Base-by-base conservation (phyloP, 129 eudicot genomes). In the Heracleum sosnowskyi region DNA sequence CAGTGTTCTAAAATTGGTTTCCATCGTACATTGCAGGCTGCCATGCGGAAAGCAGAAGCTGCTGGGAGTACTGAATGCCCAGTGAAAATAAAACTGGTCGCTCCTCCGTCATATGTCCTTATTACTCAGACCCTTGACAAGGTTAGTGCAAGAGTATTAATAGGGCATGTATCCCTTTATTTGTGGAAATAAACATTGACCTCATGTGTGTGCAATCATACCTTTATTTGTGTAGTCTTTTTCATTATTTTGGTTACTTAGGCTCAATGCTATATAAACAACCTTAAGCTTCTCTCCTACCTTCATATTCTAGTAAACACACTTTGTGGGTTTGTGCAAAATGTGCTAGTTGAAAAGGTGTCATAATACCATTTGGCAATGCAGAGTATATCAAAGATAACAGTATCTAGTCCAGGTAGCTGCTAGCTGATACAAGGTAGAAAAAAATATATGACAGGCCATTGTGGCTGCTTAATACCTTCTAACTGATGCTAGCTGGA, bases 11-110 rank as follows among this genome's bases (percentile, higher is more conserved):
- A n/a, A 72, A 46, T 45, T 55, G 40, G 82, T 66, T 51, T 76
- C 24, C 18, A 80, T 13, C 10, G 2, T 75, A 76, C 69, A 40
- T n/a, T 82, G 20, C 79, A 94, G 98, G 97, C 84, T 78, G 98
- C 98, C n/a, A 94, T 94, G 97, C 88, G 97, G 81, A 94, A 94
- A 81, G 98, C 98, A 16, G 97, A 94, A 87, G 97, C 98, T 85
- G 96, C 91, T 81, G 98, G 98, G 24, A 91, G 82, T 77, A 77
- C 89, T 57, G 96, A 94, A 66, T 94, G 98, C 84, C 98, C 97
- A 57, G 97, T 94, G 16, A 94, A 94, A 86, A 91, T 94, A 28
- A 91, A 88, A 79, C 82, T 94, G 78, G 96, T 94, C 80, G 98
- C 97, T 69, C 89, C 98, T 69, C 98, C 97, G 16, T 82, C 89